phyloP scores from a whole-genome alignment of 2,329 filamentous ascomycete genomes.

The Grosmannia huntii region DNA sequence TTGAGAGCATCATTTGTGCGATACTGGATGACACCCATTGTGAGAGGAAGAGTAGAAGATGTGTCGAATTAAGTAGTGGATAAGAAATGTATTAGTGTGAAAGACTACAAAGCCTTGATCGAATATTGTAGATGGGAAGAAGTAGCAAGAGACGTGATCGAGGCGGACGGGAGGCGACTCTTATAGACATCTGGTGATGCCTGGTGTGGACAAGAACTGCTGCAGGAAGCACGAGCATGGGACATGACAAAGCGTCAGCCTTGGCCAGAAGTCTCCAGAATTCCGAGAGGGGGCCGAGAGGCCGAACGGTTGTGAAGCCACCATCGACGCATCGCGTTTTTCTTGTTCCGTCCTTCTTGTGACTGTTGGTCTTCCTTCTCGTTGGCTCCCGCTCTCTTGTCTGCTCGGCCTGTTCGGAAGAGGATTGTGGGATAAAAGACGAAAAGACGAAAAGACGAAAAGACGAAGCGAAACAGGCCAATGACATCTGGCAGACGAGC shows the following conservation, averaged over 20 bases:
- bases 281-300: not conserved
- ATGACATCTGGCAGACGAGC: not conserved
- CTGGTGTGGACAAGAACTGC: not conserved
- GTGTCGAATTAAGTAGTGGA: no score
- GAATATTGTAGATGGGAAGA: not conserved
- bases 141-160: not conserved
- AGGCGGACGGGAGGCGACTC: not conserved
- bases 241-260: not conserved
- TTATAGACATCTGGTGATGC: not conserved
- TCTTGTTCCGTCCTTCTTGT: not conserved
- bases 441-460: no score
- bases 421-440: no score
- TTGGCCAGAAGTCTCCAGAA: conserved; percentile 1
- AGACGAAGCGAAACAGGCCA: not conserved
- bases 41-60: no score
- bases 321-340: not conserved
- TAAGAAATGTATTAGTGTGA: not conserved
- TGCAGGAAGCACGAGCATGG: not conserved
- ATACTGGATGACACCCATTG: conserved; percentile 20
- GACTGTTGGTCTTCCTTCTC: no score
- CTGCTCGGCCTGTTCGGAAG: not conserved
- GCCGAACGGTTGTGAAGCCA: not conserved
- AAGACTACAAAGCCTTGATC: not conserved
- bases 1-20: conserved; percentile 32
- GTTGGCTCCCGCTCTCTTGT: not conserved